Base-by-base conservation (phyloP, 768 basidiomycete species). In the Tylopilus rubrobrunneus region DNA sequence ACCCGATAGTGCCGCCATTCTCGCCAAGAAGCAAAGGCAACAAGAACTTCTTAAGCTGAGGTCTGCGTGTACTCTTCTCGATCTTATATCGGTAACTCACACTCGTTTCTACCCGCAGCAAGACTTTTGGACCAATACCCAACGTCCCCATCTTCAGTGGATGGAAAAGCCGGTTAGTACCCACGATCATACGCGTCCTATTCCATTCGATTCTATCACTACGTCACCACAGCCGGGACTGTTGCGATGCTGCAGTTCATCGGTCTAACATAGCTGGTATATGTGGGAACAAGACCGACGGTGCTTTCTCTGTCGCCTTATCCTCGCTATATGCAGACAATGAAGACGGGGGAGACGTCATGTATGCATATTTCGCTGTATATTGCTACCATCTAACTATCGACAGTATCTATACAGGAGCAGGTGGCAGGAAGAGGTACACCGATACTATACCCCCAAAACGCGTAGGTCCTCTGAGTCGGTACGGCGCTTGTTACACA, bases 341-440 rank as follows among this genome's bases (percentile, higher is more conserved):
- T 23, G 53, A 64, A 39, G 67, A 68, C 37, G 53, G 52, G 0
- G 67, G 67, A 1, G 62, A 68, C 19, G 45, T 64, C 4, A 56
- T 70, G 69, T 70, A 49, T 33, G 62, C 2, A 45, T 9, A 14
- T 29, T 45, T 45, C 44, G 8, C 19, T 23, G 7, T 14, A 25
- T 15, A 6, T 25, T n/a, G 4, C 31, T n/a, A n/a, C 2, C 19
- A 6, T 33, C 56, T 58, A 39, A 57, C 29, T 29, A 19, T 49
- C 28, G 31, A 21, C 31, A 68, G 67, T 12, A 57, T 71, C 17
- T 69, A 69, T 41, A 69, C 67, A 12, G 67, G 67, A 7, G 5
- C 45, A 48, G 67, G 67, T 6, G 67, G 67, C 21, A 56, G 63
- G 55, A 9, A 58, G 34, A 23, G 1, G 12, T 60, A 44, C 50